Evolutionary conservation across 2,329 filamentous ascomycete species (phyloP).

Genomic region (Fusarium staphyleae): DNA sequence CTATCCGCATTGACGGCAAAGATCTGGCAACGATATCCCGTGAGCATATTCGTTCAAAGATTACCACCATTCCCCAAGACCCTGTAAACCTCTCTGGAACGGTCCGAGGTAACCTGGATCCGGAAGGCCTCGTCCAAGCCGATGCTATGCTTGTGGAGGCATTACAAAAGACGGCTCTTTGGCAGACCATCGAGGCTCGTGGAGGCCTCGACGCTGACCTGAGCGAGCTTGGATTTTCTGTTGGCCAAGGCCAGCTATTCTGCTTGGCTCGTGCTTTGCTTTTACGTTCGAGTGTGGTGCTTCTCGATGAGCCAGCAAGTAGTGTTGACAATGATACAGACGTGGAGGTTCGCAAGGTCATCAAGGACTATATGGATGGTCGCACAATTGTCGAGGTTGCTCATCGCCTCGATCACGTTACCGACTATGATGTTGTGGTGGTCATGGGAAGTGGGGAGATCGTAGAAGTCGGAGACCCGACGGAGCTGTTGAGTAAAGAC

Average conservation of each 20-base stretch:
- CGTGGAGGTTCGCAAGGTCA: conserved; percentile 32
- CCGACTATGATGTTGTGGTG: conserved; percentile 40
- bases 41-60: conserved; percentile 50
- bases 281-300: conserved; percentile 38
- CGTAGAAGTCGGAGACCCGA: conserved; percentile 38
- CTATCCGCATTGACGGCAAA: conserved; percentile 53
- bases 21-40: conserved; percentile 52
- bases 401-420: conserved; percentile 41
- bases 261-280: conserved; percentile 56
- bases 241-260: conserved; percentile 57
- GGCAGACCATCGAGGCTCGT: conserved; percentile 46
- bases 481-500: conserved; percentile 28
- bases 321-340: conserved; percentile 44
- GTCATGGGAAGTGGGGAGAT: conserved; percentile 42
- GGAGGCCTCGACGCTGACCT: conserved; percentile 50
- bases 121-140: conserved; percentile 41
- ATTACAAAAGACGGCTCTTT: conserved; percentile 53
- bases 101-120: conserved; percentile 57
- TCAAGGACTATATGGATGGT: conserved; percentile 32
- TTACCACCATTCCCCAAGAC: conserved; percentile 59
- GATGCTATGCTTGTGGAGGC: conserved; percentile 51
- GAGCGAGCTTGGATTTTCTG: conserved; percentile 46
- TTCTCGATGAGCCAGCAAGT: conserved; percentile 46
- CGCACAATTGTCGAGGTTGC: conserved; percentile 43
- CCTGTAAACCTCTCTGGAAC: conserved; percentile 54